Evolutionary conservation across 2,329 filamentous ascomycete species (phyloP).

Genomic region (Neopestalotiopsis rosae): DNA sequence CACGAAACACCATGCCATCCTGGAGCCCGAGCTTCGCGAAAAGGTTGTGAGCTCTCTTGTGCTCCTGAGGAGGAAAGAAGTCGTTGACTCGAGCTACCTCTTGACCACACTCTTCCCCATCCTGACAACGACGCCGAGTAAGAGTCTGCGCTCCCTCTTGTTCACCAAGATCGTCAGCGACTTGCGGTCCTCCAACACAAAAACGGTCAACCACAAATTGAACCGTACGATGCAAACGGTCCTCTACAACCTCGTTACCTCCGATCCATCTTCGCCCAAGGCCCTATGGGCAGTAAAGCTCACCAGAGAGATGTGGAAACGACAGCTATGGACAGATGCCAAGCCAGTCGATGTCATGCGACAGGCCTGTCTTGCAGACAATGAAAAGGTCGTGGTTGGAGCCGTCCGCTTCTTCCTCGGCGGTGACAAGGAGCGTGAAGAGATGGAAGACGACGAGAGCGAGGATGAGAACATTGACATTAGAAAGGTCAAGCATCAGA

Average conservation of each 20-base stretch:
- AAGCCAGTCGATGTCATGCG: slow-evolving; percentile 95
- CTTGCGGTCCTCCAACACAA: slow-evolving; percentile 84
- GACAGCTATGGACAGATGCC: slow-evolving; percentile 93
- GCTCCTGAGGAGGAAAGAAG: slow-evolving; percentile 86
- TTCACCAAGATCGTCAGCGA: slow-evolving; percentile 88
- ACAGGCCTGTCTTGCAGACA: slow-evolving; percentile 84
- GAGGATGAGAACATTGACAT: slow-evolving; percentile 83
- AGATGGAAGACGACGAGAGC: slow-evolving; percentile 86
- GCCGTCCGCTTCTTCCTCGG: slow-evolving; percentile 95
- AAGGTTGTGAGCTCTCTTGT: slow-evolving; percentile 93
- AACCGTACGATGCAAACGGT: slow-evolving; percentile 94
- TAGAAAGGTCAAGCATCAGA: slow-evolving; percentile 80
- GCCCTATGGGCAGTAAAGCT: slow-evolving; percentile 96
- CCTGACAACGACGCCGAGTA: slow-evolving; percentile 89
- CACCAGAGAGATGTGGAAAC: slow-evolving; percentile 90
- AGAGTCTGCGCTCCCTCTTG: slow-evolving; percentile 82
- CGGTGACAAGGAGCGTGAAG: slow-evolving; percentile 93
- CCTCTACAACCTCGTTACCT: slow-evolving; percentile 87
- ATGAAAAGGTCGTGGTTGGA: slow-evolving; percentile 89
- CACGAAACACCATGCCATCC: slow-evolving; percentile 77
- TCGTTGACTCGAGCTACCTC: slow-evolving; percentile 83
- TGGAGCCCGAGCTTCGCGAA: slow-evolving; percentile 86
- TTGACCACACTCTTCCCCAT: slow-evolving; percentile 95
- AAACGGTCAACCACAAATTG: slow-evolving; percentile 86
- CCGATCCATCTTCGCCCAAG: slow-evolving; percentile 83